Conservation (phyloP, 805 yeast genomes). For the Nadsonia fulvescens region DNA sequence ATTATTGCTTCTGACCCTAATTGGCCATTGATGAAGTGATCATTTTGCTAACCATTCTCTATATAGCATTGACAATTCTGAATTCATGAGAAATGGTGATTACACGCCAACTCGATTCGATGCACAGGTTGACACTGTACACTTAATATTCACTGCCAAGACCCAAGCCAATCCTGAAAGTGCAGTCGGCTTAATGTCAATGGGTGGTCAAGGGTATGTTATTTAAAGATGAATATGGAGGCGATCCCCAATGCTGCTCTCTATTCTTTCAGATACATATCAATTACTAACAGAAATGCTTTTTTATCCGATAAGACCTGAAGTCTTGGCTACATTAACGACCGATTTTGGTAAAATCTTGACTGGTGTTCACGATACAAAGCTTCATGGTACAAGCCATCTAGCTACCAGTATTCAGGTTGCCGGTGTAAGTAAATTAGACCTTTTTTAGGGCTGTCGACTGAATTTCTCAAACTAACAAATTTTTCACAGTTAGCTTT, state of each 20-base stretch:
- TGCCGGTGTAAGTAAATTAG: slow-evolving; percentile 51
- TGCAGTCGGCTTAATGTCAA: slow-evolving; percentile 79
- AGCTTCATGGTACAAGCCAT: slow-evolving; percentile 49
- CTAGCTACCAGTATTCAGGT: slow-evolving; percentile 78
- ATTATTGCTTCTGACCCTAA: not conserved
- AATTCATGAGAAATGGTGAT: slow-evolving; percentile 91
- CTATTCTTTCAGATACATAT: too few species aligned
- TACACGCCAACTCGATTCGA: slow-evolving; percentile 74
- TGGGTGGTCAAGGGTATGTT: slow-evolving; percentile 61
- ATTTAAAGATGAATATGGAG: too few species aligned
- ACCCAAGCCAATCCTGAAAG: slow-evolving; percentile 82
- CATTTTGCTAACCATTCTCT: slow-evolving; percentile 1
- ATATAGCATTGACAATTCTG: slow-evolving; percentile 68
- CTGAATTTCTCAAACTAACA: slow-evolving; percentile 2
- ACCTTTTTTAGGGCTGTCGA: slow-evolving; percentile 2
- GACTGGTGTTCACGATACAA: slow-evolving; percentile 63
- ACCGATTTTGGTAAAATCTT: slow-evolving; percentile 72
- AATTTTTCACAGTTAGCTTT: too few species aligned
- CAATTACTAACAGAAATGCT: too few species aligned
- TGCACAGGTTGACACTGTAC: slow-evolving; percentile 84
- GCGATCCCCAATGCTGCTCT: too few species aligned
- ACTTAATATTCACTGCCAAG: slow-evolving; percentile 69
- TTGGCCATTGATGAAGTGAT: not conserved
- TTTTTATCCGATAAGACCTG: slow-evolving; percentile 46
- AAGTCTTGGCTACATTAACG: slow-evolving; percentile 77